A percentile compares a stretch with the other conserved stretches of the same genome.
Evolutionary conservation across 2,329 filamentous ascomycete genomes (phyloP).

Genomic region (Nigrospora sphaerica): DNA sequence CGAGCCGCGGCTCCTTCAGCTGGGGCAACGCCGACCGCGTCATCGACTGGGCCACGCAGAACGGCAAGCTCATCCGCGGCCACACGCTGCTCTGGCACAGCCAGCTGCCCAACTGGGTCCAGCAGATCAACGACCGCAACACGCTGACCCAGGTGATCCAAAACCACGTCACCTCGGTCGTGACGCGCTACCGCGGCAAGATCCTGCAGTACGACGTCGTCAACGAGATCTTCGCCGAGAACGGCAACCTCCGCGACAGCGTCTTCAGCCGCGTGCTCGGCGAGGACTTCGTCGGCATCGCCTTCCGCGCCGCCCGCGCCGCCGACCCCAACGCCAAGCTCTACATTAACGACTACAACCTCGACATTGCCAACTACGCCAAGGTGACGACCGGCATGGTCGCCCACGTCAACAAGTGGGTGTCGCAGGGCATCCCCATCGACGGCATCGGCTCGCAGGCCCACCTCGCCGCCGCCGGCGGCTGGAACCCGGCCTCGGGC

Average conservation of each 20-base stretch:
- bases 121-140: slow-evolving; percentile 10
- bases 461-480: slow-evolving; percentile 31
- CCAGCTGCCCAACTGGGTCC: slow-evolving; percentile 5
- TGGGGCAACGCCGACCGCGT: slow-evolving; percentile 24
- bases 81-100: slow-evolving; percentile 30
- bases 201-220: slow-evolving; percentile 46
- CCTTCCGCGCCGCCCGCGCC: slow-evolving; percentile 56
- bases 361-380: slow-evolving; percentile 48
- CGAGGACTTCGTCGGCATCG: slow-evolving; percentile 60
- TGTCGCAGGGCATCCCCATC: slow-evolving; percentile 43
- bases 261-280: slow-evolving; percentile 61
- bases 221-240: slow-evolving; percentile 54
- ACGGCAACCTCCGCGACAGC: slow-evolving; percentile 46
- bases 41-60: slow-evolving; percentile 22
- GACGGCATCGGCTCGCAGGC: slow-evolving; percentile 47
- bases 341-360: slow-evolving; percentile 67
- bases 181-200: slow-evolving; percentile 51
- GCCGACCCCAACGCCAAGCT: slow-evolving; percentile 61
- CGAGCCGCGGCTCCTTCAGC: background rate
- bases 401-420: slow-evolving; percentile 40
- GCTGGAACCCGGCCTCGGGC: slow-evolving; percentile 20
- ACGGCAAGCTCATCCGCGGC: slow-evolving; percentile 37
- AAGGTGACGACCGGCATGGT: slow-evolving; percentile 45
- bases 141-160: slow-evolving; percentile 44
- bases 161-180: slow-evolving; percentile 47